phyloP scores from a whole-genome alignment of 805 yeast genomes.

The Lipomyces kockii region DNA sequence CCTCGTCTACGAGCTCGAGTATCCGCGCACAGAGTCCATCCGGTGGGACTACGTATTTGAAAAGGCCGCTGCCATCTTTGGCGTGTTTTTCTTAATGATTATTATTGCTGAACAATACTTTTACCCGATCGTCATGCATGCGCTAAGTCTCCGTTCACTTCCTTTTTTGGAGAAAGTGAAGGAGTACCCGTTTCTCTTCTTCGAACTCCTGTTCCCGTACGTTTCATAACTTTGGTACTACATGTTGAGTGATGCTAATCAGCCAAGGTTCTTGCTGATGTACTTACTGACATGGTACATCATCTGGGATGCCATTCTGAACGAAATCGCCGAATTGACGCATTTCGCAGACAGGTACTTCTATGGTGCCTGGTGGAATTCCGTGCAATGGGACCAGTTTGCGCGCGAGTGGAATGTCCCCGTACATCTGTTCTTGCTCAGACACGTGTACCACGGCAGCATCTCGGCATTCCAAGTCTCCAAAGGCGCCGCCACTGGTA shows the following conservation, averaged over 20 bases:
- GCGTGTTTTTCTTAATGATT: conserved; percentile 82
- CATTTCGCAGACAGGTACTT: conserved; percentile 88
- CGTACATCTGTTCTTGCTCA: conserved; percentile 82
- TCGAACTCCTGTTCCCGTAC: conserved; percentile 74
- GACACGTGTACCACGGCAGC: conserved; percentile 94
- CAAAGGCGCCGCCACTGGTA: conserved; percentile 65
- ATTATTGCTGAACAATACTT: conserved; percentile 73
- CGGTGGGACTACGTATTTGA: conserved; percentile 70
- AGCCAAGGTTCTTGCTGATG: conserved; percentile 59
- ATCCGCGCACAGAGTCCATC: conserved; percentile 73
- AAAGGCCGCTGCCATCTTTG: conserved; percentile 81
- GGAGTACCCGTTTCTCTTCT: conserved; percentile 60
- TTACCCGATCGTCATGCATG: conserved; percentile 72
- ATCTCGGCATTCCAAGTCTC: conserved; percentile 73
- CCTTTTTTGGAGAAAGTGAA: conserved; percentile 51
- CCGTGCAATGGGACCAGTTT: conserved; percentile 90
- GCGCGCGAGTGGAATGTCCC: conserved; percentile 95
- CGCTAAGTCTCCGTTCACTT: conserved; percentile 57
- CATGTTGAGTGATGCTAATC: background rate
- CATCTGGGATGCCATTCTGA: conserved; percentile 94
- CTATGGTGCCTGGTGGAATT: conserved; percentile 98
- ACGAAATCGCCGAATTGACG: conserved; percentile 87
- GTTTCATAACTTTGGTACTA: conserved; percentile 1
- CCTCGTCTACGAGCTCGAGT: conserved; percentile 74
- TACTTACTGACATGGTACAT: conserved; percentile 81